phyloP scores from a whole-genome alignment of 2,329 filamentous ascomycete species.

The Magnaporthiopsis rhizophila region DNA sequence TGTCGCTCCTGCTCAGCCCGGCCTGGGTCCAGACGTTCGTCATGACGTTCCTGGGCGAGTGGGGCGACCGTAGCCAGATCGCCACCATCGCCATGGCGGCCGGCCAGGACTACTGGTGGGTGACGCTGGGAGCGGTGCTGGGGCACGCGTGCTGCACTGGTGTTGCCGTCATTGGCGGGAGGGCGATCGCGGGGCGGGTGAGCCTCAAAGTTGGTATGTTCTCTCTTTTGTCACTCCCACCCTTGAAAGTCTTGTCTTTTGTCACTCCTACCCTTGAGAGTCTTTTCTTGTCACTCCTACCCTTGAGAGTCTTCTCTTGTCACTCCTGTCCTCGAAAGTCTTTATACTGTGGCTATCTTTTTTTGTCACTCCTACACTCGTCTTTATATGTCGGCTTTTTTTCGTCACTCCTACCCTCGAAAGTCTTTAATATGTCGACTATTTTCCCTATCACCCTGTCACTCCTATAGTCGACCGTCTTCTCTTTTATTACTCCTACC shows the following conservation, averaged over 20 bases:
- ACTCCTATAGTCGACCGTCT: no score
- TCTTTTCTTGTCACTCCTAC: not conserved
- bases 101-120: constrained; percentile 98
- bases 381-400: no score
- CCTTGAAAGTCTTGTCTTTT: constrained; percentile 2
- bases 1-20: constrained; percentile 81
- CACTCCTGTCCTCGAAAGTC: no score
- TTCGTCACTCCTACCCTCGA: not conserved
- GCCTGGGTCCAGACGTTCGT: constrained; percentile 98
- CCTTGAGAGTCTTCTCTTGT: constrained; percentile 1
- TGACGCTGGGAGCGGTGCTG: constrained; percentile 77
- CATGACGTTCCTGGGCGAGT: constrained; percentile 98
- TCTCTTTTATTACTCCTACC: not conserved
- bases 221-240: constrained; percentile 19
- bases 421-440: no score
- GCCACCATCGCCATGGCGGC: constrained; percentile 98
- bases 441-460: no score
- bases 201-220: constrained; percentile 88
- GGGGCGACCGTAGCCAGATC: constrained; percentile 96
- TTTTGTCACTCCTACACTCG: not conserved
- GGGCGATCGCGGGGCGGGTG: constrained; percentile 86
- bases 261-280: no score
- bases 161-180: constrained; percentile 82
- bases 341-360: no score
- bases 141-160: constrained; percentile 89